Evolutionary conservation across 1,139 yeast species (phyloP), one percentile per base, ranked within the genome.

Genomic region (Taiozyma sp.): DNA sequence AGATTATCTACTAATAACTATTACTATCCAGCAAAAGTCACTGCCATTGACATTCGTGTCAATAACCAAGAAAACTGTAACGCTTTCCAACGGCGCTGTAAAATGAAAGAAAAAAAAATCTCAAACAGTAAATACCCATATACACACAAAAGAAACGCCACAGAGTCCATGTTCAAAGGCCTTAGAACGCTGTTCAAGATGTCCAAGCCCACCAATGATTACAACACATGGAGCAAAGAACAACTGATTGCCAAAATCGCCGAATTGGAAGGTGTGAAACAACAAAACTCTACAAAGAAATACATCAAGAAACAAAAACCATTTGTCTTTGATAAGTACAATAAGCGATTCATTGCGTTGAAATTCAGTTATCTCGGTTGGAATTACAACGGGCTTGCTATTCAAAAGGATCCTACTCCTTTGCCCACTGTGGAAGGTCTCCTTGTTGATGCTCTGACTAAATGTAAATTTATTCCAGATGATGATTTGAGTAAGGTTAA

Each of bases 331-430:
- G 71, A 81, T 22, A 83, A 80, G 55, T 82, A 81, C 61, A 62
- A 74, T n/a, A 81, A 81, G 6, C 71, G 98, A 49, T 81, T 80
- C 57, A 77, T 93, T 22, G 98, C 96, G 0, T 65, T 93, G 37
- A 73, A 80, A 56, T 93, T 93, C 70, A 87, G 97, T 0, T 93
- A 93, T 65, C 66, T 88, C 41, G 97, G 99, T 16, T 90, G 97
- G 97, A 80, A 87, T 61, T 93, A 91, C 66, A 88, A 86, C 61
- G 99, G 99, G 0, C 73, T 93, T 34, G 97, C 96, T 1, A 73
- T 79, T 48, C 99, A 93, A 65, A 76, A 75, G 52, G 87, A 81
- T 39, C 80, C 80, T 1, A 85, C 95, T 0, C 88, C 85, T 1
- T 71, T 88, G 16, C 96, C 95, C 0, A 93, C 99, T 0, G 93